These are phyloP conservation scores for Phaffia tasmanica DNA, from an alignment of 768 basidiomycete genomes.

Conservation along the genomic window DNA sequence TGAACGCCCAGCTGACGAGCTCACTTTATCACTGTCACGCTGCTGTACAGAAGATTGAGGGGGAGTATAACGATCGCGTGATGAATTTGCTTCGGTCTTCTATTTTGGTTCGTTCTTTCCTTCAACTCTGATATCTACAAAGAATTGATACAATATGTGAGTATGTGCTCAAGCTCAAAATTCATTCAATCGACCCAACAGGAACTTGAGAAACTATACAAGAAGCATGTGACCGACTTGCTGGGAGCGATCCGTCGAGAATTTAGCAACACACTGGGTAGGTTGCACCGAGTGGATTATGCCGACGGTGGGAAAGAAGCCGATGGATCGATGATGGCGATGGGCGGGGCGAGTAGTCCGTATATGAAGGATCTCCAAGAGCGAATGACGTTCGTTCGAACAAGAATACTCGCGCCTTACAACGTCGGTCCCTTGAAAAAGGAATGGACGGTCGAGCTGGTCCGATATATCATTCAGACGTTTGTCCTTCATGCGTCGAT, in stretches of 20 bases:
- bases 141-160: too few relatives aligned
- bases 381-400: conserved; percentile 69
- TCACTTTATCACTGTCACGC: conserved; percentile 68
- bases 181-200: conserved; percentile 52
- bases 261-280: conserved; percentile 61
- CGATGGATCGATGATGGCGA: conserved; percentile 29
- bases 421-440: conserved; percentile 57
- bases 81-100: conserved; percentile 48
- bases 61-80: conserved; percentile 57
- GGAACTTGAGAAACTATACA: conserved; percentile 29
- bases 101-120: conserved; percentile 47
- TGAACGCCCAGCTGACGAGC: conserved; percentile 67
- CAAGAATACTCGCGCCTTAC: conserved; percentile 62
- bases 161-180: background rate
- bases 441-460: conserved; percentile 61
- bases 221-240: conserved; percentile 34
- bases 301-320: conserved; percentile 40
- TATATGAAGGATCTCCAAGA: conserved; percentile 90
- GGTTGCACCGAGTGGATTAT: conserved; percentile 76
- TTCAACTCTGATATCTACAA: background rate
- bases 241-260: conserved; percentile 56
- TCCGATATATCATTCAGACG: conserved; percentile 65
- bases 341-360: conserved; percentile 54
- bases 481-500: conserved; percentile 94
- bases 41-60: conserved; percentile 53